These are phyloP conservation scores for Komagataella kurtzmanii DNA, from an alignment of 805 yeast genomes.

Conservation along the genomic window DNA sequence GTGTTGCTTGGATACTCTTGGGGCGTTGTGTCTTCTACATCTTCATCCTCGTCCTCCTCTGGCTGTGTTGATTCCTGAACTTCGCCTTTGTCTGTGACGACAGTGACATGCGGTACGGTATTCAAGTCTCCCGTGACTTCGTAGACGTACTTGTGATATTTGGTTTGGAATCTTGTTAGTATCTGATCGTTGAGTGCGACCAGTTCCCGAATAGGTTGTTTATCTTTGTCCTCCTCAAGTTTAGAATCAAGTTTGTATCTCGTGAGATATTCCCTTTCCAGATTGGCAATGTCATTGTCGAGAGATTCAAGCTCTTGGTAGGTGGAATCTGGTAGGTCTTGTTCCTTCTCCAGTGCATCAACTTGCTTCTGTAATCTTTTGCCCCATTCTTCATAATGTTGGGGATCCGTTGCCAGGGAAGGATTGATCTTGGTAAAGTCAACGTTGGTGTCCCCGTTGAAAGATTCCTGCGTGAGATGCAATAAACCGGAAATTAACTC, in stretches of 20 bases:
- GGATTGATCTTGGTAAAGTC: neutral
- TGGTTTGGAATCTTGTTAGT: conserved; percentile 7
- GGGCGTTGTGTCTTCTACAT: neutral
- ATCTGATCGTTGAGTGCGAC: conserved; percentile 9
- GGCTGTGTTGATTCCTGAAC: conserved; percentile 5
- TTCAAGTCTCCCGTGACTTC: conserved; percentile 12
- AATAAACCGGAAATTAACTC: conserved; percentile 14
- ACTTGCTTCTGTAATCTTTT: neutral
- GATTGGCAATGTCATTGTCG: conserved; percentile 4
- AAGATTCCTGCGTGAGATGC: neutral
- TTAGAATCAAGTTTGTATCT: conserved; percentile 2
- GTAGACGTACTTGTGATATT: conserved; percentile 9
- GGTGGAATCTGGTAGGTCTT: neutral
- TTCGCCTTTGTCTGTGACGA: conserved; percentile 9
- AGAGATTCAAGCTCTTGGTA: conserved; percentile 6
- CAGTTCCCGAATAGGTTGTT: neutral
- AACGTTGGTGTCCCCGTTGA: neutral
- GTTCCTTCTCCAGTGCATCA: neutral
- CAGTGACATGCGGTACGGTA: conserved; percentile 4
- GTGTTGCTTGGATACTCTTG: neutral
- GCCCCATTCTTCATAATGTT: neutral
- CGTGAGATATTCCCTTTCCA: conserved; percentile 11
- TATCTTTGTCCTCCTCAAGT: conserved; percentile 6
- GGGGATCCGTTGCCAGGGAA: neutral
- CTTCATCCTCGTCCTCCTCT: conserved; percentile 2